Evolutionary conservation across 1,284 basidiomycete genomes (phyloP), one percentile per base, ranked within the genome.

Genomic region (Trametes sp.): DNA sequence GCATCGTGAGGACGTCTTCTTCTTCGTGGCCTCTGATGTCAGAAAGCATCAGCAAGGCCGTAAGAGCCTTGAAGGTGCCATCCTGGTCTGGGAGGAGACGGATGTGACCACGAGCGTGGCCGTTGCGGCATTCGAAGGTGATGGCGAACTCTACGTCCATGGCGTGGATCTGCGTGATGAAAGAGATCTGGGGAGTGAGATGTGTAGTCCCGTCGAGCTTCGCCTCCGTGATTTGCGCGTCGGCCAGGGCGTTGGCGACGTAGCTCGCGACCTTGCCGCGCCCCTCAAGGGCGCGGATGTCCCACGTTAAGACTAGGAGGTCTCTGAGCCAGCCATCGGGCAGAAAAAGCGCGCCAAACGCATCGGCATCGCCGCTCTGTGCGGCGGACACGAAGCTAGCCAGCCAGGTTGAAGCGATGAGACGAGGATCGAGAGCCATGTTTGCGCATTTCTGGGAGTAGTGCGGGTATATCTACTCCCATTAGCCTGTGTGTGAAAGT

Each of bases 241-340:
- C 19, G 8, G 66, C 41, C 21, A 78, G 67, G 7, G 67, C 68
- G 62, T 81, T 79, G 2, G 56, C 48, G 29, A 86, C 74, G 73
- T 85, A 83, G 33, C 70, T 67, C 0, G 63, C 67, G 65, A 89
- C 82, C 54, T 72, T 70, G 2, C 74, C 54, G 11, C 66, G 60
- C 6, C 83, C 81, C 60, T 80, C 77, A 68, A 88, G 83, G 0
- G 87, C 86, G 36, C 87, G 84, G 63, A 86, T 82, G 69, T 87
- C 82, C 86, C 86, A 89, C 4, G 87, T 86, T 50, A 88, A 76
- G 0, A 85, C 78, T 11, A 88, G 78, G 59, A 86, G 78, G 70
- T 89, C 88, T 33, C 86, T 76, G 81, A 84, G 83, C 72, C 78
- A 80, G 2, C 82, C 80, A 48, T 84, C 77, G 0, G 79, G 75